Percentiles rank a stretch among this genome's conserved stretches.
Evolutionary conservation across 495 filamentous ascomycete genomes (phyloP).

Genomic region (Viridothelium virens): DNA sequence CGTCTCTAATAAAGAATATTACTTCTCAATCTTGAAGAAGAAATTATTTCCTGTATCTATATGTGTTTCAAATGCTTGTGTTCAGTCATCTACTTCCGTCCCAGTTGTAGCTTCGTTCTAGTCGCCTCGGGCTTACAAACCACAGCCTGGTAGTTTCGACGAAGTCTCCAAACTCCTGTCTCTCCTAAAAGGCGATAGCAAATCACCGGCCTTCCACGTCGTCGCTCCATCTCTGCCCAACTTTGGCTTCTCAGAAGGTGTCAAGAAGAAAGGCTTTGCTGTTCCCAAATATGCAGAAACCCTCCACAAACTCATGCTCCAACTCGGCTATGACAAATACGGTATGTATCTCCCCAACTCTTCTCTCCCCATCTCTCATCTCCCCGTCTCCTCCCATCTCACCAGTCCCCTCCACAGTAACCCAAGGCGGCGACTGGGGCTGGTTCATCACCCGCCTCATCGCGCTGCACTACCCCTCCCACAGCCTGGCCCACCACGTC

Average conservation of each 20-base stretch:
- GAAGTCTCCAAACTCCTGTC: slow-evolving; percentile 57
- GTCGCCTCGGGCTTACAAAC: slow-evolving; percentile 36
- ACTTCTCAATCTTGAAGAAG: background rate
- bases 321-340: slow-evolving; percentile 59
- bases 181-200: slow-evolving; percentile 39
- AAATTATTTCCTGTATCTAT: background rate
- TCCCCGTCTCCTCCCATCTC: background rate
- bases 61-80: background rate
- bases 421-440: slow-evolving; percentile 64
- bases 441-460: slow-evolving; percentile 53
- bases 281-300: slow-evolving; percentile 55
- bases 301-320: slow-evolving; percentile 58
- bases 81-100: background rate
- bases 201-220: slow-evolving; percentile 56
- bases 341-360: slow-evolving; percentile 28
- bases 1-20: too few species aligned
- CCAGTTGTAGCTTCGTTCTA: background rate
- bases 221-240: slow-evolving; percentile 66
- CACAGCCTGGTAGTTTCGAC: slow-evolving; percentile 55
- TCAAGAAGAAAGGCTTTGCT: slow-evolving; percentile 48
- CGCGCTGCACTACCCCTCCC: slow-evolving; percentile 47
- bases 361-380: too few species aligned
- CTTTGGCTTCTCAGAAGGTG: slow-evolving; percentile 56
- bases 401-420: slow-evolving; percentile 33
- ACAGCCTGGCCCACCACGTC: slow-evolving; percentile 56